phyloP scores from a whole-genome alignment of 2,329 filamentous ascomycete species.

The Neofusicoccum ribis region DNA sequence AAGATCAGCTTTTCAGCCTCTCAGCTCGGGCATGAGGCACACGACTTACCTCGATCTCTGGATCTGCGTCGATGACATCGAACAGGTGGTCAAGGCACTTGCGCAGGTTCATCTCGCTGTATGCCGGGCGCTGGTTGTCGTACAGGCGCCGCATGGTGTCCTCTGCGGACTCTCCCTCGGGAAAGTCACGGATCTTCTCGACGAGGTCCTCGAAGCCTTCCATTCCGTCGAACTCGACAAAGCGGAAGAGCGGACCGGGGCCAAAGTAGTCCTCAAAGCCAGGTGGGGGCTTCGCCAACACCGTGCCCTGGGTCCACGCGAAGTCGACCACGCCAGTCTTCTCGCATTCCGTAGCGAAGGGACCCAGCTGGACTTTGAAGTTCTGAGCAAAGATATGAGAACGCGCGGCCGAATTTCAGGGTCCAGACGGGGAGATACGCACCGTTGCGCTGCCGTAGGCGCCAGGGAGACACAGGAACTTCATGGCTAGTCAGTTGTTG shows the following conservation, averaged over 20 bases:
- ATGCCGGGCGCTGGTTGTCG: slow-evolving; percentile 37
- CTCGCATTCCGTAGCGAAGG: slow-evolving; percentile 51
- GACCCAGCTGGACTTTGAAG: slow-evolving; percentile 56
- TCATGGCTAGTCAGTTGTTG: slow-evolving; percentile 44
- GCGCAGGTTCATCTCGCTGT: slow-evolving; percentile 27
- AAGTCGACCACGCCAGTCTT: slow-evolving; percentile 51
- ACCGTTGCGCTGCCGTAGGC: slow-evolving; percentile 59
- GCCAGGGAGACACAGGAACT: slow-evolving; percentile 59
- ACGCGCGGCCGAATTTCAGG: too few species aligned
- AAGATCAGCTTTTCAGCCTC: not conserved
- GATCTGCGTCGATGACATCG: slow-evolving; percentile 48
- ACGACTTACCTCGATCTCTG: slow-evolving; percentile 22
- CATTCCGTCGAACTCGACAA: slow-evolving; percentile 48
- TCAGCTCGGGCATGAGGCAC: not conserved
- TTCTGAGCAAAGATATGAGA: slow-evolving; percentile 42
- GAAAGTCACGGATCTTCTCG: slow-evolving; percentile 56
- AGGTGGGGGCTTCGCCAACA: slow-evolving; percentile 51
- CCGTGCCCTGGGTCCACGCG: slow-evolving; percentile 47
- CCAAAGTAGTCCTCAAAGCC: slow-evolving; percentile 62
- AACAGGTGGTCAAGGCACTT: slow-evolving; percentile 37
- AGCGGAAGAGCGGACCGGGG: slow-evolving; percentile 56
- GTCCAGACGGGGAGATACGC: slow-evolving; percentile 28
- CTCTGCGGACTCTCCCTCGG: slow-evolving; percentile 53
- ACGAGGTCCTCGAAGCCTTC: slow-evolving; percentile 47
- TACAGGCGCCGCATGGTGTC: slow-evolving; percentile 57